Evolutionary conservation across 345 rosid species (phyloP), one percentile per base, ranked within the genome.

Genomic region (Salix dunnii): DNA sequence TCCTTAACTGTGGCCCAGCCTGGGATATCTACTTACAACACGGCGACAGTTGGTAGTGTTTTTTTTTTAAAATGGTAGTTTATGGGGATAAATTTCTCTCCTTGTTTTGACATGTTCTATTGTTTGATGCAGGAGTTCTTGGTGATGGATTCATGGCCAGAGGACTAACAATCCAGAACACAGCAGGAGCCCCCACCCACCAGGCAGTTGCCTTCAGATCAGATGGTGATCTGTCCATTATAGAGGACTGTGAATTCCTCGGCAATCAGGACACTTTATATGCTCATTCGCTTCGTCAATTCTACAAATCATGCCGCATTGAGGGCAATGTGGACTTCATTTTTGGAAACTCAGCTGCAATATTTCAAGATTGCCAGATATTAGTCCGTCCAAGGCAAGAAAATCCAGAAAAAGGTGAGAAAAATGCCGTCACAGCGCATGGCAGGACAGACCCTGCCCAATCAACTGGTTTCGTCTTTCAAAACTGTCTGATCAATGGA

Each of bases 101-200:
- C 55, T 14, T 38, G 23, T 18, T 33, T 25, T 68, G 31, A 66
- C 23, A 33, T 33, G 68, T 55, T 38, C n/a, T 46, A 10, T 68
- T 16, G 30, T 46, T 0, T 78, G 60, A 42, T 73, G 55, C 87
- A 95, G 99, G 93, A 60, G 92, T 93, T 78, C 71, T 85, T 43
- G 98, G 99, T 25, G 97, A 95, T 82, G 99, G 99, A 42, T 95
- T 95, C 83, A 93, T 95, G 99, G 98, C 98, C 6, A 88, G 89
- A 73, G 93, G 89, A 30, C 74, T 95, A 61, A 93, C 99, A 2
- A 73, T 95, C 79, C 85, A 84, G 80, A 95, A 93, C 83, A 88
- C 97, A 16, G 99, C 99, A 13, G 97, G 96, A 27, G 88, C 93
- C 1, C 92, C 88, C 64, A 91, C 91, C 20, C 90, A 90, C 85